Base-by-base conservation (phyloP, 176 grass and related monocot species). In the Avena insularis region DNA sequence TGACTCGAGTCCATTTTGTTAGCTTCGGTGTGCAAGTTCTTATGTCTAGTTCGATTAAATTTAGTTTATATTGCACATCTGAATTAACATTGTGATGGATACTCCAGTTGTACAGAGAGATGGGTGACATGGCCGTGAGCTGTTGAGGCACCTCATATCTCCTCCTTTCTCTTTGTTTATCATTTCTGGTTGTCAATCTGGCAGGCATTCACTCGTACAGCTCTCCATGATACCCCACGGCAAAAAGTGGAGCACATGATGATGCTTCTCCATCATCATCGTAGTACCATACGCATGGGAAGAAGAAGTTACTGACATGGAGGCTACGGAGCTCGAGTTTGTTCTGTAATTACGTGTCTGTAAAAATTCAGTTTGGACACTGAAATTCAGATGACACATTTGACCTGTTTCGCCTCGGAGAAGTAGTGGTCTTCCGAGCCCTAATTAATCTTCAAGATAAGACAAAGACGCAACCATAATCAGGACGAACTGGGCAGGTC, bases 161-260 rank as follows among this genome's bases (percentile, higher is more conserved):
- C 20, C 6, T 19, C 80, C 29, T 61, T 61, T 9, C 8, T 12
- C 11, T 23, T 77, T 85, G 27, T 77, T 76, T 85, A 85, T 85
- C 43, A 84, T 33, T 35, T 20, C 38, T 63, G 56, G 45, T 65
- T 51, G 40, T 16, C 48, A 31, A 63, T 76, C 43, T 36, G 15
- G 57, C 69, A 31, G 29, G 16, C 71, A 21, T 15, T 48, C 25
- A 51, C 62, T 62, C 57, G 63, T 76, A 50, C 43, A 76, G 56
- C 65, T 57, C 12, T 36, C 49, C 65, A 19, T n/a, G 35, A 54
- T 67, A 20, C 61, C 79, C 61, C 71, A 76, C 83, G 10, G 27
- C 7, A 13, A 74, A 83, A 60, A 47, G 38, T 73, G 15, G 25
- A 84, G 43, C 83, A 84, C 83, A 84, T 72, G 56, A 21, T 76